Conservation (phyloP, 768 basidiomycete genomes). For the Pilatotrama ljubarskyi region DNA sequence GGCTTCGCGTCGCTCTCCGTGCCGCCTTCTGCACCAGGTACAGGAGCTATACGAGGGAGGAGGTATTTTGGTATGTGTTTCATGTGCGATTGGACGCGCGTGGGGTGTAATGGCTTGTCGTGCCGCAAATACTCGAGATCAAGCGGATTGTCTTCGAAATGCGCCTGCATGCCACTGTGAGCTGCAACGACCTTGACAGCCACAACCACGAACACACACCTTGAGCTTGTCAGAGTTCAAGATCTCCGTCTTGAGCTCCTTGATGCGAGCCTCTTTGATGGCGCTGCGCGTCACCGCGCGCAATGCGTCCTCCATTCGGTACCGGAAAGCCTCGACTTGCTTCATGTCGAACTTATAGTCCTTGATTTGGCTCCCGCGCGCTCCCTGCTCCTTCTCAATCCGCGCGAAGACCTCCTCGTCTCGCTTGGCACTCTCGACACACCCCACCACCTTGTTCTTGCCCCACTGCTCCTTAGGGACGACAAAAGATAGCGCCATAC, state of each 20-base stretch:
- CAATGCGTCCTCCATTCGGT: slow-evolving; percentile 96
- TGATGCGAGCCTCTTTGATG: slow-evolving; percentile 88
- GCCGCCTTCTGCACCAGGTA: slow-evolving; percentile 33
- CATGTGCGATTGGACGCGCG: slow-evolving; percentile 89
- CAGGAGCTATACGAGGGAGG: slow-evolving; percentile 75
- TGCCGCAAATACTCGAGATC: slow-evolving; percentile 92
- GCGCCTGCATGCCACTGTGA: slow-evolving; percentile 57
- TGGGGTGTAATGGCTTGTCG: slow-evolving; percentile 91
- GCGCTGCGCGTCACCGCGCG: slow-evolving; percentile 83
- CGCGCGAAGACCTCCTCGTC: slow-evolving; percentile 78
- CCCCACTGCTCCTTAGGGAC: slow-evolving; percentile 70
- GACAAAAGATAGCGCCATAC: slow-evolving; percentile 89
- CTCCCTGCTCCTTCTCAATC: slow-evolving; percentile 76
- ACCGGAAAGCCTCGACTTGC: slow-evolving; percentile 96
- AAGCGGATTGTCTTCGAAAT: slow-evolving; percentile 95
- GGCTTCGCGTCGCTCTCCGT: slow-evolving; percentile 26
- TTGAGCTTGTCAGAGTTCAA: slow-evolving; percentile 96
- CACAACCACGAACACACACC: slow-evolving; percentile 45
- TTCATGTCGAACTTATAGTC: slow-evolving; percentile 95
- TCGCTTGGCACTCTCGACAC: slow-evolving; percentile 63
- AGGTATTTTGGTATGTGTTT: slow-evolving; percentile 95
- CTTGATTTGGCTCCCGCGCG: slow-evolving; percentile 57
- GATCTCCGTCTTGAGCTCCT: slow-evolving; percentile 91
- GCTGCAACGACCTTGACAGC: background rate
- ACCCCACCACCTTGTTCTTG: slow-evolving; percentile 71